Base-by-base conservation (phyloP, 192 early-diverging fungal species). In the Phycomyces nitens region DNA sequence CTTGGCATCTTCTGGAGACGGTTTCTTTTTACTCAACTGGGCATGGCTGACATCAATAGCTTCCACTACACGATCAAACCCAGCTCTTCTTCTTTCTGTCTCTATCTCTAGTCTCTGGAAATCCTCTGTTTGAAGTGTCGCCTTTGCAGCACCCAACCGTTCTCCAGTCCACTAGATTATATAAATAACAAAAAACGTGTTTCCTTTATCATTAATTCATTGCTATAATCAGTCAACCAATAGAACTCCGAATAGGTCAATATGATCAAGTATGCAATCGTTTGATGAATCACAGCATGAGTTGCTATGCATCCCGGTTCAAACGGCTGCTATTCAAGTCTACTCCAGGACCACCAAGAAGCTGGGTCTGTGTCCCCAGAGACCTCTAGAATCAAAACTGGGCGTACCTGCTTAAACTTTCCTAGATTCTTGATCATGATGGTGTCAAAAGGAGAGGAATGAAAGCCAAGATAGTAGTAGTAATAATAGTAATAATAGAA, bases 21-120 rank as follows among this genome's bases (percentile, higher is more conserved):
- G 81, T 71, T 88, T 87, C 62, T 82, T 87, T 65, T 92, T 92
- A 47, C 79, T 77, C 61, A 82, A 50, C 47, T 77, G 81, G 3
- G 44, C 23, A 11, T 64, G 70, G 62, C 82, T 86, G 26, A 74
- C 22, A 20, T 75, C 58, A 40, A 86, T 74, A 14, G 87, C 78
- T 2, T 76, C 71, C 53, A 82, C 72, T 3, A 92, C 77, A 53
- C 82, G 80, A 55, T 92, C 89, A 53, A 84, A 82, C 40, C 83
- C 85, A 12, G 80, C 72, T 21, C 84, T 75, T 38, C 88, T 78
- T 56, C 69, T 66, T 34, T 93, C 88, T 12, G 92, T 94, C 49
- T 93, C 89, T 14, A 78, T 66, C 67, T 92, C 84, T 38, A 96
- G 76, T 11, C 85, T 76, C 61, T 87, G 88, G 71, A 95, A 93